These are phyloP conservation scores for Pistacia integerrima DNA, from an alignment of 345 rosid species.

Conservation along the genomic window DNA sequence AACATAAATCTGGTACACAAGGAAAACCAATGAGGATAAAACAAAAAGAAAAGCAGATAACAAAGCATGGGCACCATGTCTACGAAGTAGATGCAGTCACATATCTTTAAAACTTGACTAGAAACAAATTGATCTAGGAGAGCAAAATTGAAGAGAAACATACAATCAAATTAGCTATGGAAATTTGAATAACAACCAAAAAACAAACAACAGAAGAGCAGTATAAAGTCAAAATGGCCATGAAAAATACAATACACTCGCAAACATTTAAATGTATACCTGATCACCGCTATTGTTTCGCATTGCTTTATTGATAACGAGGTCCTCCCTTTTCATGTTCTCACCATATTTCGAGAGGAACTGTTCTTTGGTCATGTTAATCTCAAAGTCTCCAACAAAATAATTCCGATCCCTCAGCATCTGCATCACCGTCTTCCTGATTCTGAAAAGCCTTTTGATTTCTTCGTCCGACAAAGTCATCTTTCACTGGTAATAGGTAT, in stretches of 20 bases:
- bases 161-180: neutral
- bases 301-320: constrained; percentile 60
- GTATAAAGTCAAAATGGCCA: neutral
- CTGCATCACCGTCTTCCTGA: constrained; percentile 75
- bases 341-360: constrained; percentile 66
- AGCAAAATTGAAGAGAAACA: neutral
- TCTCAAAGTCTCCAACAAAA: constrained; percentile 63
- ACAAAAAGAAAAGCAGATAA: neutral
- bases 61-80: neutral
- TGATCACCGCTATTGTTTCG: constrained; percentile 59
- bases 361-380: constrained; percentile 49
- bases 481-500: constrained; percentile 7
- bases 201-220: neutral
- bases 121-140: neutral
- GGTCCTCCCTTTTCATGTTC: constrained; percentile 89
- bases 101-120: neutral
- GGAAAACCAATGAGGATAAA: neutral
- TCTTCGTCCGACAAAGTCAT: constrained; percentile 75
- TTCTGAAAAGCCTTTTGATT: constrained; percentile 59
- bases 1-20: constrained; percentile 58
- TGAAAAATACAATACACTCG: neutral
- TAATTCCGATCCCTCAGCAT: constrained; percentile 82
- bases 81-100: neutral
- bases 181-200: neutral
- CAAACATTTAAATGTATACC: constrained; percentile 34